Evolutionary conservation across 192 early-diverging fungal genomes (phyloP), one percentile per base, ranked within the genome.

Genomic region (Umbelopsis isabellina): DNA sequence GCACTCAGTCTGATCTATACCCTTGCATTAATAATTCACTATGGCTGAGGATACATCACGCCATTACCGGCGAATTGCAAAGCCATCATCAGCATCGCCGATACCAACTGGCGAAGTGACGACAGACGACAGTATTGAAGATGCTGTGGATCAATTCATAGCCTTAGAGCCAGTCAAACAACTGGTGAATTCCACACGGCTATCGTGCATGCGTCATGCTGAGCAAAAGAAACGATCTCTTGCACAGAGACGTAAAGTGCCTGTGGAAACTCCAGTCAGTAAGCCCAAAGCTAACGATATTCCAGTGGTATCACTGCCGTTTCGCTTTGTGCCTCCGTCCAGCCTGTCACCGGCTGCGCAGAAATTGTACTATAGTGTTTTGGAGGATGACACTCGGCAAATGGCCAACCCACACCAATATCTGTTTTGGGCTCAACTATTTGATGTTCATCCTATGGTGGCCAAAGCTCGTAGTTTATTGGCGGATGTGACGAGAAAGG

Each of bases 351-450:
- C 55, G 5, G 16, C 15, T n/a, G 58, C 51, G 23, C 74, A 75
- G 20, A 70, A 52, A 30, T 23, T 65, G 18, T 75, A 69, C 49
- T 25, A 70, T 50, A n/a, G 35, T 25, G 66, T 70, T 48, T 65
- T 75, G 37, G 48, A 70, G 3, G 69, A 75, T 45, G 74, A 75
- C 48, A 69, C 74, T 18, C 69, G 64, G 65, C 46, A 70, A 51
- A 70, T 67, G 68, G 25, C 55, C 13, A 68, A 78, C 22, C 76
- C 76, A 20, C 76, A 78, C 70, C 76, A 73, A 55, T 78, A 72
- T 67, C 61, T 78, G 15, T 65, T 58, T 22, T 46, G 72, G 16
- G 76, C 76, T 1, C 70, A 49, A 27, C 48, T 78, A 20, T 78
- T 78, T 27, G 65, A 78, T 52, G 65, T 73, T 6, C 68, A 78